Conservation (phyloP, 2,329 filamentous ascomycete genomes). For the Aspergillus niger region DNA sequence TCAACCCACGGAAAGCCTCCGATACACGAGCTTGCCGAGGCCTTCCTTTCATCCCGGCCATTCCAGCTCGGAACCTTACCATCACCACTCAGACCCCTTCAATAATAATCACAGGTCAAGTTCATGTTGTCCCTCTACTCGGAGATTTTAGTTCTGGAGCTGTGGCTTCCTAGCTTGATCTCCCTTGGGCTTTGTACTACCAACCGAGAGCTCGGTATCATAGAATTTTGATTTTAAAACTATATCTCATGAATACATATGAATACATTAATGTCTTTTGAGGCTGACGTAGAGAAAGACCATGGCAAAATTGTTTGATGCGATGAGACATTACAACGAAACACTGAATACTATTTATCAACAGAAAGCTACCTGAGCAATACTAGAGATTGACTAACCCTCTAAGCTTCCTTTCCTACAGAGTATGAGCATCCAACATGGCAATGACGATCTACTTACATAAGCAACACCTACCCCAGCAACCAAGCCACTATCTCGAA, state of each 20-base stretch:
- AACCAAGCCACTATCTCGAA: slow-evolving; percentile 30
- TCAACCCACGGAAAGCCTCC: background rate
- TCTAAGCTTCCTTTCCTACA: background rate
- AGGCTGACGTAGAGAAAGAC: background rate
- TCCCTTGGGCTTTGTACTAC: background rate
- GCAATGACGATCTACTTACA: slow-evolving; percentile 3
- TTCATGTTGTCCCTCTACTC: background rate
- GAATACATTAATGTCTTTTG: background rate
- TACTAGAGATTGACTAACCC: background rate
- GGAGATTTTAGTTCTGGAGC: background rate
- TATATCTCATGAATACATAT: background rate
- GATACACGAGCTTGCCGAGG: background rate
- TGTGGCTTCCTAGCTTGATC: background rate
- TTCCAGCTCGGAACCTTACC: background rate
- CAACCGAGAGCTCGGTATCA: background rate
- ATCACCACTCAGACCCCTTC: background rate
- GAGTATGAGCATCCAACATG: background rate
- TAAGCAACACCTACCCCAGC: slow-evolving; percentile 23
- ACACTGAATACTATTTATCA: background rate
- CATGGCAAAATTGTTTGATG: background rate
- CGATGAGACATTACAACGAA: background rate
- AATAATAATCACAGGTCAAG: too few species aligned
- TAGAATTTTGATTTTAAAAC: background rate
- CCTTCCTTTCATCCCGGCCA: background rate
- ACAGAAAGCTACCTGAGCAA: background rate